These are phyloP conservation scores for Saccharomycopsis capsularis DNA, from an alignment of 805 yeast genomes.

Conservation along the genomic window DNA sequence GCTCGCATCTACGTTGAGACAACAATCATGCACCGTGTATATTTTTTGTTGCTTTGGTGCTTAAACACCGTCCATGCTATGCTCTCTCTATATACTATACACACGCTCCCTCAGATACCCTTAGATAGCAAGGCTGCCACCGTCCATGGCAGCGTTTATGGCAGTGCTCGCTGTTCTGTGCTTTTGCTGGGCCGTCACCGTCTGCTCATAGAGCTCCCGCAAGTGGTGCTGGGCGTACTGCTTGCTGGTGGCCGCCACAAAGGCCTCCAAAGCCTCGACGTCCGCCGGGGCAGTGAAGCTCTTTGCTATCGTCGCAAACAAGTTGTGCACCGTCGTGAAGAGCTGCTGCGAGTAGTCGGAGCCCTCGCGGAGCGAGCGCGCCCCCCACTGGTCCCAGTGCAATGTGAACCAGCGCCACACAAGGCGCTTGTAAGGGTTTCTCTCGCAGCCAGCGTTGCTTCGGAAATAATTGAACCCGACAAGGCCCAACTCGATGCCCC, in stretches of 20 bases:
- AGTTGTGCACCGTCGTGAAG: conserved; percentile 37
- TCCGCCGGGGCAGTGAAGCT: conserved; percentile 25
- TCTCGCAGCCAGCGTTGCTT: conserved; percentile 23
- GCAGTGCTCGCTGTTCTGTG: neutral
- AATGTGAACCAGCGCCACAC: conserved; percentile 54
- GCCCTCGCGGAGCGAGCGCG: conserved; percentile 40
- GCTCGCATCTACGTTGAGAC: too few species aligned
- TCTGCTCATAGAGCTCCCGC: neutral
- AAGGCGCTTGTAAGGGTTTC: conserved; percentile 18
- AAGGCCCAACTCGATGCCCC: conserved; percentile 49
- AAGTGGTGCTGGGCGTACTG: neutral
- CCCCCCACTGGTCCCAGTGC: conserved; percentile 46
- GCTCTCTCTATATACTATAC: too few species aligned
- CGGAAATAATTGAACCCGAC: conserved; percentile 42
- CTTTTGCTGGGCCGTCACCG: neutral
- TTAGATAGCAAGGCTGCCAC: too few species aligned
- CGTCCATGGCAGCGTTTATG: too few species aligned
- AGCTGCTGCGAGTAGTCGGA: conserved; percentile 41
- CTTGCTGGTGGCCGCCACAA: neutral
- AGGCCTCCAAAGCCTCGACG: conserved; percentile 39
- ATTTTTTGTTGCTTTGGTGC: too few species aligned
- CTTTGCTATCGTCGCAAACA: conserved; percentile 36
- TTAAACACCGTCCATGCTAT: too few species aligned
- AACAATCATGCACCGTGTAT: too few species aligned
- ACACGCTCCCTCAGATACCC: too few species aligned